phyloP scores from a whole-genome alignment of 1,284 basidiomycete species.

The Pterula multifida region DNA sequence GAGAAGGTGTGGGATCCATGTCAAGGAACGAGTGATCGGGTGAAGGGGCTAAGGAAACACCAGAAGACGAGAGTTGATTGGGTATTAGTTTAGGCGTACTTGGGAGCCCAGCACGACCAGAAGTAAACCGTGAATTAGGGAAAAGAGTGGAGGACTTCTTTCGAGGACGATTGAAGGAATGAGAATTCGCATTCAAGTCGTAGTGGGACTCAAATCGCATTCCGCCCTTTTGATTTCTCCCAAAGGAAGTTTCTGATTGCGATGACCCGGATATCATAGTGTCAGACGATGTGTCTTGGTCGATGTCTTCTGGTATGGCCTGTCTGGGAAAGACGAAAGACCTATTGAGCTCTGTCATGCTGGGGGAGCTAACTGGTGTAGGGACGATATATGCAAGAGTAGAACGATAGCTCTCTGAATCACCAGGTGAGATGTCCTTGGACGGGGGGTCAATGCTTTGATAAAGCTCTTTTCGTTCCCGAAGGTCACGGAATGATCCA shows the following conservation, averaged over 20 bases:
- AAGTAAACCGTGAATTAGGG: neutral
- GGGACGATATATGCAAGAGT: too few relatives aligned
- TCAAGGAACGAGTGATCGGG: neutral
- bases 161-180: neutral
- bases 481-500: neutral
- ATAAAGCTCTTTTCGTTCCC: neutral
- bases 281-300: neutral
- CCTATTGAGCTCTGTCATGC: neutral
- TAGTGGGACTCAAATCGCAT: too few relatives aligned
- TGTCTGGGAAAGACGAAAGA: neutral
- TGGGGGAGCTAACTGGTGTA: too few relatives aligned
- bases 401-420: too few relatives aligned
- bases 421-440: neutral
- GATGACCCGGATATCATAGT: neutral
- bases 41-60: neutral
- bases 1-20: neutral
- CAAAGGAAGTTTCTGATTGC: too few relatives aligned
- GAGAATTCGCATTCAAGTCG: too few relatives aligned
- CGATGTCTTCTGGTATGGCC: neutral
- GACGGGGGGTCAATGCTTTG: neutral
- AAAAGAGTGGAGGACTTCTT: neutral
- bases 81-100: neutral
- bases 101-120: neutral
- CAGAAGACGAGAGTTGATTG: neutral
- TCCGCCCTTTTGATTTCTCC: too few relatives aligned